Evolutionary conservation across 1,139 yeast species (phyloP).

Genomic region (Geotrichum citri-aurantii): DNA sequence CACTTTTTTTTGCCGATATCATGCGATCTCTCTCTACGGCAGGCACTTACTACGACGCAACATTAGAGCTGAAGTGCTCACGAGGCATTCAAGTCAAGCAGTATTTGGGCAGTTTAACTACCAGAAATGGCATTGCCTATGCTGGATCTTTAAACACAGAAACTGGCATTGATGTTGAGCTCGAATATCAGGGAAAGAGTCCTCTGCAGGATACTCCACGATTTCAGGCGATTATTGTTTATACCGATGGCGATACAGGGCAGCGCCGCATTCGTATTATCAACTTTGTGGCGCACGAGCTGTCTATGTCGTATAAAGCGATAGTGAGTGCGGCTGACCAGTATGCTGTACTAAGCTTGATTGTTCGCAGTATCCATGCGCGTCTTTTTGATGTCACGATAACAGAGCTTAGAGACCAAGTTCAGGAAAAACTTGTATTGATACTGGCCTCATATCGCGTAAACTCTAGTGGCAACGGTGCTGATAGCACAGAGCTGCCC

Average conservation of each 20-base stretch:
- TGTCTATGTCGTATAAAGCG: neutral
- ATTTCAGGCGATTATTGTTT: neutral
- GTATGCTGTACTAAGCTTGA: neutral
- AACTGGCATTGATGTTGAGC: conserved; percentile 64
- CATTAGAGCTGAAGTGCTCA: conserved; percentile 36
- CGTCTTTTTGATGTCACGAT: neutral
- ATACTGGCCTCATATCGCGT: neutral
- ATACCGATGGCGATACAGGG: neutral
- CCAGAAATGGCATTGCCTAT: conserved; percentile 50
- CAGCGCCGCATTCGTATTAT: neutral
- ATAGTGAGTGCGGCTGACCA: neutral
- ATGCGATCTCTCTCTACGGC: conserved; percentile 27
- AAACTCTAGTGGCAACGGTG: neutral
- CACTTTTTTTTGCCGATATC: conserved; percentile 57
- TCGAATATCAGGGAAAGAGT: conserved; percentile 74
- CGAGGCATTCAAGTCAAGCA: conserved; percentile 69
- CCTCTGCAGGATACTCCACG: conserved; percentile 61
- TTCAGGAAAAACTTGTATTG: neutral
- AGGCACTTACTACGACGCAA: conserved; percentile 31
- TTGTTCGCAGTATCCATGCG: neutral
- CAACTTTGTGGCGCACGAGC: neutral
- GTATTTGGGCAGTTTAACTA: conserved; percentile 39
- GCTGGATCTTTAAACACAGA: conserved; percentile 62
- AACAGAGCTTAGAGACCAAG: neutral
- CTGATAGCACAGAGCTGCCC: neutral